Base-by-base conservation (phyloP, 129 eudicot species). In the Sambucus nigra region DNA sequence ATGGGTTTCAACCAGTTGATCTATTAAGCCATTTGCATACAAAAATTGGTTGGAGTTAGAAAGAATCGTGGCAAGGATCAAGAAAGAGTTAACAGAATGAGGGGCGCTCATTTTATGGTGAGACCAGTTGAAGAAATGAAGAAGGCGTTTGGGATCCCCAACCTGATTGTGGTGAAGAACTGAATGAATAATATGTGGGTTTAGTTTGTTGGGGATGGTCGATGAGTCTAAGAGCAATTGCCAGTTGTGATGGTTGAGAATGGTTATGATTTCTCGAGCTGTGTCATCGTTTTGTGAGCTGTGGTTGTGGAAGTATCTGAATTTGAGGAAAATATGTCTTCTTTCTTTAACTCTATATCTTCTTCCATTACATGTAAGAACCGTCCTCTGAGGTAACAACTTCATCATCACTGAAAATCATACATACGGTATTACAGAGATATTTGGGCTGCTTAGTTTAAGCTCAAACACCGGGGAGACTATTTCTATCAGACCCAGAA, bases 91-190 rank as follows among this genome's bases (percentile, higher is more conserved):
- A 47, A 77, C 71, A 59, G 69, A 70, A 45, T 71, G 96, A 77
- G 76, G 52, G 50, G 54, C 73, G 80, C 84, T 87, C 68, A 77
- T 52, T 71, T 77, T 79, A 35, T 64, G 61, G 59, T 42, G 31
- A 10, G 89, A 77, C 94, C 94, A 83, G 55, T 56, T 54, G 80
- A 88, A 88, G 89, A 88, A 88, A 47, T 76, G 77, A 40, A 77
- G 69, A n/a, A 80, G 79, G 25, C 75, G 78, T 58, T 65, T 74
- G 41, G 94, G 91, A 47, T 83, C 73, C 22, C 38, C 49, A 12
- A 63, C 44, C 16, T 62, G 70, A 55, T 71, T 72, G 19, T 63
- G 69, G 18, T 55, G 70, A 64, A 88, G 83, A 66, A 88, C 94
- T 4, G 91, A 76, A 52, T 65, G 75, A 22, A 88, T 73, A 49